phyloP scores from a whole-genome alignment of 2,329 filamentous ascomycete genomes.

The Penicillium sp. region DNA sequence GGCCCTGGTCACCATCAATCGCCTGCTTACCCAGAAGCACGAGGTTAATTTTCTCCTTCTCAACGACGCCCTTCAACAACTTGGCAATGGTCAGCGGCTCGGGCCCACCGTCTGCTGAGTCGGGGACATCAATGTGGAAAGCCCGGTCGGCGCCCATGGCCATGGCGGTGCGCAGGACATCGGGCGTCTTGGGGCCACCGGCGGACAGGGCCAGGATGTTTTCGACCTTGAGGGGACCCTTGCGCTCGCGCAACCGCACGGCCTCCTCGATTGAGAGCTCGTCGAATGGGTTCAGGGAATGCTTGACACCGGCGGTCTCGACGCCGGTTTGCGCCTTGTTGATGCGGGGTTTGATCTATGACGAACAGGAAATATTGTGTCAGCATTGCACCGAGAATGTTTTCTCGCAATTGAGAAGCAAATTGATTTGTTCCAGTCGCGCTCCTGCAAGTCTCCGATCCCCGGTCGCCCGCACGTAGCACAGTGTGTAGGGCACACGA shows the following conservation, averaged over 20 bases:
- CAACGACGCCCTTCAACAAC: constrained; percentile 75
- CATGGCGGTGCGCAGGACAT: constrained; percentile 93
- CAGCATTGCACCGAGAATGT: background rate
- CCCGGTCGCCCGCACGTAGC: constrained; percentile 3
- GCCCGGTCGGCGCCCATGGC: constrained; percentile 95
- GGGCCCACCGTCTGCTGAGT: constrained; percentile 65
- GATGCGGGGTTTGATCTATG: constrained; percentile 68
- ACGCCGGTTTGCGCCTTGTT: constrained; percentile 78
- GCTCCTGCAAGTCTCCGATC: constrained; percentile 9
- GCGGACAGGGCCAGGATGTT: constrained; percentile 90
- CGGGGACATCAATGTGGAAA: constrained; percentile 81
- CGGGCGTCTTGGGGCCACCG: constrained; percentile 82
- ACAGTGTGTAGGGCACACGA: background rate
- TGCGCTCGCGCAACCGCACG: constrained; percentile 89
- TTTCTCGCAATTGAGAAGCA: background rate
- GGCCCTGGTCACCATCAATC: constrained; percentile 92
- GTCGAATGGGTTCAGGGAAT: constrained; percentile 99
- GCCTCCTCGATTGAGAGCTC: constrained; percentile 97
- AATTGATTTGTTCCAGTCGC: background rate
- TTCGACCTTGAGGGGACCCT: constrained; percentile 73
- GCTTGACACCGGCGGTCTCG: constrained; percentile 90
- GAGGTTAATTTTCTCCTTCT: constrained; percentile 84
- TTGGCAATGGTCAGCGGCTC: constrained; percentile 95
- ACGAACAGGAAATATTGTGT: background rate
- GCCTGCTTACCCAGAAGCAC: constrained; percentile 96